These are phyloP conservation scores for Linnemannia zychae DNA, from an alignment of 192 early-diverging fungal species.

Conservation along the genomic window DNA sequence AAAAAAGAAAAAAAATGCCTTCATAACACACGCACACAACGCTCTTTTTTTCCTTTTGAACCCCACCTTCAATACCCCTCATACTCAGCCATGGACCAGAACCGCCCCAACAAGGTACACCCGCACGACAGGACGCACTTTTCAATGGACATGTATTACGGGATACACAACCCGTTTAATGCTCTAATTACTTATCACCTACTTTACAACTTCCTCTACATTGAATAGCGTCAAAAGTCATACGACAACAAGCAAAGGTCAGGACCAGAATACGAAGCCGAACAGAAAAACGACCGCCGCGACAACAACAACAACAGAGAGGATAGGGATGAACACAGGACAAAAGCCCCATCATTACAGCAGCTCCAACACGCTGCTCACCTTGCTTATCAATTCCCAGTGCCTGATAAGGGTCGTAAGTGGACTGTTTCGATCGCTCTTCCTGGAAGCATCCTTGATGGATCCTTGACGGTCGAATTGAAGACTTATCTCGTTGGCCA, in stretches of 20 bases:
- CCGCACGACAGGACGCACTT: neutral
- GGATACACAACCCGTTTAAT: too few relatives aligned
- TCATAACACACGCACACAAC: neutral
- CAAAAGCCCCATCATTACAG: slow-evolving; percentile 45
- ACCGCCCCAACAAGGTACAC: slow-evolving; percentile 2
- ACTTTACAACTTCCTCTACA: neutral
- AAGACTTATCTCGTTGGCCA: slow-evolving; percentile 81
- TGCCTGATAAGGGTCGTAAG: slow-evolving; percentile 52
- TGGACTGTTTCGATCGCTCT: slow-evolving; percentile 77
- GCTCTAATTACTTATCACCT: neutral
- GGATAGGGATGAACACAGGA: slow-evolving; percentile 27
- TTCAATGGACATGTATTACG: neutral
- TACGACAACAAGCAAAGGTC: slow-evolving; percentile 59
- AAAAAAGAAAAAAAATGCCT: slow-evolving; percentile 2
- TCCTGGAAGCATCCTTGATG: slow-evolving; percentile 74
- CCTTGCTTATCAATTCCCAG: slow-evolving; percentile 48
- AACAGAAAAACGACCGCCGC: slow-evolving; percentile 4
- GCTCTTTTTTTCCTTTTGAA: neutral
- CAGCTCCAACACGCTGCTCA: slow-evolving; percentile 55
- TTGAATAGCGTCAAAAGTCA: slow-evolving; percentile 43
- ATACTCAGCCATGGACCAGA: neutral
- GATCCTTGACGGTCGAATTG: slow-evolving; percentile 71
- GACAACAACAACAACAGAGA: slow-evolving; percentile 28
- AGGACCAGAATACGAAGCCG: slow-evolving; percentile 57
- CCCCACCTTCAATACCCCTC: neutral